Evolutionary conservation across 164 flowering plant genomes (phyloP), one percentile per base, ranked within the genome.

Genomic region (Paratinospora sagittata): DNA sequence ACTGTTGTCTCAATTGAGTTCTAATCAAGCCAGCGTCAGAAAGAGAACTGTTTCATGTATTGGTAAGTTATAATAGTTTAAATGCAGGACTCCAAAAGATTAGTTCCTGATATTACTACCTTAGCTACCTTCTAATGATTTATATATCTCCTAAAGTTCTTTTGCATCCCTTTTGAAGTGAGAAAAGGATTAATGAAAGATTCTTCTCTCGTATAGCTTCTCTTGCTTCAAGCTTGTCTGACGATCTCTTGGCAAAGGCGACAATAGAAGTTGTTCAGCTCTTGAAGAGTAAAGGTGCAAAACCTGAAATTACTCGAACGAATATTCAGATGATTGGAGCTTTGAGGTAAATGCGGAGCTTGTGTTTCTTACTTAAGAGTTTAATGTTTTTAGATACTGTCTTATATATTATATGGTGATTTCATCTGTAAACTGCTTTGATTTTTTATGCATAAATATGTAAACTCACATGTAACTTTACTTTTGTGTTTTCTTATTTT

Each of bases 281-380:
- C 75, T 83, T 93, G 78, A 83, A 81, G 78, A 88, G 66, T 61
- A 90, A 87, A 80, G 83, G 84, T 60, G 58, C 74, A 47, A 96
- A 93, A 77, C 78, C 93, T 66, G 99, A 96, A 72, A 78, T 92
- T 76, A 88, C 83, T 6, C 88, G 95, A 0, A 91, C 99, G 74
- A 91, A 93, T 75, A 96, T 96, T 84, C 99, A 96, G 82, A 91
- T 93, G 99, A 85, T 96, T 78, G 99, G 97, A 65, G 93, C 99
- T 64, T 76, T 96, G 27, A 91, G 99, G 99, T 89, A 76, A 69
- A 66, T 26, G 49, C 3, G 61, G 5, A 65, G 1, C 41, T 10
- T 17, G 45, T 24, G 47, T 19, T 47, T 71, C 17, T 27, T 55
- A 4, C 21, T 55, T 55, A 17, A 55, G 19, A 4, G 21, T 55